Evolutionary conservation across 1,284 basidiomycete species (phyloP).

Genomic region (Cutaneotrichosporon daszewskae): DNA sequence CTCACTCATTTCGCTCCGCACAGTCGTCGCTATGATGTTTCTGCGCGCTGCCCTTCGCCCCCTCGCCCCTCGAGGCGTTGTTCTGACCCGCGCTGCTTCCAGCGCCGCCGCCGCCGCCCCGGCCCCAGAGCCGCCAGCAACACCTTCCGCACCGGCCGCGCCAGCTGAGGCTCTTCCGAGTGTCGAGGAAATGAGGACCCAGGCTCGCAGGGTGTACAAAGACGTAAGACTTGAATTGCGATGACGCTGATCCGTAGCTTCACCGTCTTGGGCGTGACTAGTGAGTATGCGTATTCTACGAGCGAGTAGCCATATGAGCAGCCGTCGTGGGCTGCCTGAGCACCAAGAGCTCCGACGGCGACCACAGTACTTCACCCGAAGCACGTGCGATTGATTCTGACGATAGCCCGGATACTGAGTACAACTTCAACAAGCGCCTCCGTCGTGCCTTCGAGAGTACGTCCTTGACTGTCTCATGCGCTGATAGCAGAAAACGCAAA

Average conservation of each 20-base stretch:
- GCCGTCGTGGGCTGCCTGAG: no score
- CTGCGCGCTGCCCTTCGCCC: constrained; percentile 6
- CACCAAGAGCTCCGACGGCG: no score
- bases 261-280: constrained; percentile 48
- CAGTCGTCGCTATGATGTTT: constrained; percentile 11
- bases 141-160: not conserved
- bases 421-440: constrained; percentile 47
- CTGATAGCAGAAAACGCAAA: constrained; percentile 60
- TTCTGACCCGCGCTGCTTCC: constrained; percentile 5
- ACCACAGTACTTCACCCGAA: no score
- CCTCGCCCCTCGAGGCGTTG: not conserved
- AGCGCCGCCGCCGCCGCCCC: constrained; percentile 7
- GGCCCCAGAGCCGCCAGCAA: not conserved
- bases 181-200: constrained; percentile 25
- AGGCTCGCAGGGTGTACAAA: constrained; percentile 47
- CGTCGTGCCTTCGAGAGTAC: constrained; percentile 47
- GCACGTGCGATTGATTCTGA: no score
- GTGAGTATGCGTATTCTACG: no score
- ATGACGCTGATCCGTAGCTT: constrained; percentile 25
- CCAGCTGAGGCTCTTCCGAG: constrained; percentile 3
- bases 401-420: constrained; percentile 42
- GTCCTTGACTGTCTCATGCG: constrained; percentile 10
- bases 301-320: no score
- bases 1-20: no score
- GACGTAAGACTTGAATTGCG: constrained; percentile 32